These are phyloP conservation scores for Chlorencoelia australis DNA, from an alignment of 2,329 filamentous ascomycete species.

Conservation along the genomic window DNA sequence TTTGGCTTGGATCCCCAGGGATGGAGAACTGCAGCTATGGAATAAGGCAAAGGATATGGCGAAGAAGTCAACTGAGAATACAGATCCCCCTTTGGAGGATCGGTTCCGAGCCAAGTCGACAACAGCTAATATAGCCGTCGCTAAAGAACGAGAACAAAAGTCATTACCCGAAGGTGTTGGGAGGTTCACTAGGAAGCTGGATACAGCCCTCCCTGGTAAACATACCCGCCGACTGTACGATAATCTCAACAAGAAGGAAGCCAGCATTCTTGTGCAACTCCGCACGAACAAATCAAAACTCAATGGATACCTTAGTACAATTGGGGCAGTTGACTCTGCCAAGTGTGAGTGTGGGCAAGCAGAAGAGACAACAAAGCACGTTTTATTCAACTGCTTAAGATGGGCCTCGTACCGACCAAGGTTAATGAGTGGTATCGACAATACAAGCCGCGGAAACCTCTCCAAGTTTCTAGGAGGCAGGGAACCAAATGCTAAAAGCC, in stretches of 20 bases:
- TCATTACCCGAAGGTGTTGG: slow-evolving; percentile 17
- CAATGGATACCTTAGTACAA: slow-evolving; percentile 22
- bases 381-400: slow-evolving; percentile 23
- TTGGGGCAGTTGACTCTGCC: slow-evolving; percentile 9
- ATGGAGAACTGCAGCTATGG: not conserved
- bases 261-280: slow-evolving; percentile 24
- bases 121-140: slow-evolving; percentile 18
- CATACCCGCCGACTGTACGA: slow-evolving; percentile 23
- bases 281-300: slow-evolving; percentile 25
- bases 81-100: not conserved
- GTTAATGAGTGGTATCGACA: no score
- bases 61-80: not conserved
- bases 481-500: no score
- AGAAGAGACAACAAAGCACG: slow-evolving; percentile 21
- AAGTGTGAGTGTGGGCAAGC: slow-evolving; percentile 13
- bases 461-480: no score
- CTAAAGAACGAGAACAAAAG: slow-evolving; percentile 13
- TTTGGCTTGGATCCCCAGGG: not conserved
- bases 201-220: slow-evolving; percentile 23
- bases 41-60: not conserved
- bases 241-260: slow-evolving; percentile 16
- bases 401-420: no score
- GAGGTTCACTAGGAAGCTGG: slow-evolving; percentile 21
- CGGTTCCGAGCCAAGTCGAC: slow-evolving; percentile 11
- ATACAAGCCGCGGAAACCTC: no score